These are phyloP conservation scores for Aspergillus cejpii DNA, from an alignment of 2,329 filamentous ascomycete genomes.

Conservation along the genomic window DNA sequence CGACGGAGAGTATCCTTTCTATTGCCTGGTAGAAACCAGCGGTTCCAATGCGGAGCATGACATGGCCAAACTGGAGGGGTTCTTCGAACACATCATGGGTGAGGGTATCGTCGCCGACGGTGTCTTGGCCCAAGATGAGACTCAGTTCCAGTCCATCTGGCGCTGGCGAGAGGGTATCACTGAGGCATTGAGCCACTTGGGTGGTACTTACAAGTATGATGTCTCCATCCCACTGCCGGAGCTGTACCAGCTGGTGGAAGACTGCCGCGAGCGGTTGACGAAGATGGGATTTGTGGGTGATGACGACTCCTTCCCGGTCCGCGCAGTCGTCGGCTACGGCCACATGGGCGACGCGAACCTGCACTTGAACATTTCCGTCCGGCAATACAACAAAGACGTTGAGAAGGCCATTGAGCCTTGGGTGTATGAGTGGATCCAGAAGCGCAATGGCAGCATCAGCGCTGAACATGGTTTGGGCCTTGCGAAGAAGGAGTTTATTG, in stretches of 20 bases:
- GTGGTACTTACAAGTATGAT: constrained; percentile 98
- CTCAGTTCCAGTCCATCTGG: constrained; percentile 81
- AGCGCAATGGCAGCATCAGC: constrained; percentile 85
- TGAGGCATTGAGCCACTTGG: constrained; percentile 80
- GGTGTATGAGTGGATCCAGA: constrained; percentile 93
- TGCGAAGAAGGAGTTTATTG: constrained; percentile 92
- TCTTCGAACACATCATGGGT: constrained; percentile 87
- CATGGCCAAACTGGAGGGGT: constrained; percentile 78
- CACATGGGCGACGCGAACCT: constrained; percentile 98
- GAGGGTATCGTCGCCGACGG: constrained; percentile 82
- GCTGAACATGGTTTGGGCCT: constrained; percentile 92
- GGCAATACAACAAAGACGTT: constrained; percentile 77
- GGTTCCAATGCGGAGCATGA: constrained; percentile 93
- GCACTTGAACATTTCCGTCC: constrained; percentile 81
- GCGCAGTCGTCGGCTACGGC: constrained; percentile 90
- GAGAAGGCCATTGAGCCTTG: constrained; percentile 87
- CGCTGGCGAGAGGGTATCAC: constrained; percentile 88
- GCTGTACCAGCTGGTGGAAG: constrained; percentile 83
- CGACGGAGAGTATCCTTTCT: constrained; percentile 81
- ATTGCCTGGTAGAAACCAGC: constrained; percentile 93
- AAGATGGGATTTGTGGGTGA: constrained; percentile 71
- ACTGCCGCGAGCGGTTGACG: constrained; percentile 65
- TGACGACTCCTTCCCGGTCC: constrained; percentile 67
- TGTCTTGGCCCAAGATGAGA: constrained; percentile 87
- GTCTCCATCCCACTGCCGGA: constrained; percentile 85